A percentile compares a stretch with the other conserved stretches of the same genome.
Evolutionary conservation across 2,329 filamentous ascomycete genomes (phyloP).

Genomic region (Colletotrichum echinochloae): DNA sequence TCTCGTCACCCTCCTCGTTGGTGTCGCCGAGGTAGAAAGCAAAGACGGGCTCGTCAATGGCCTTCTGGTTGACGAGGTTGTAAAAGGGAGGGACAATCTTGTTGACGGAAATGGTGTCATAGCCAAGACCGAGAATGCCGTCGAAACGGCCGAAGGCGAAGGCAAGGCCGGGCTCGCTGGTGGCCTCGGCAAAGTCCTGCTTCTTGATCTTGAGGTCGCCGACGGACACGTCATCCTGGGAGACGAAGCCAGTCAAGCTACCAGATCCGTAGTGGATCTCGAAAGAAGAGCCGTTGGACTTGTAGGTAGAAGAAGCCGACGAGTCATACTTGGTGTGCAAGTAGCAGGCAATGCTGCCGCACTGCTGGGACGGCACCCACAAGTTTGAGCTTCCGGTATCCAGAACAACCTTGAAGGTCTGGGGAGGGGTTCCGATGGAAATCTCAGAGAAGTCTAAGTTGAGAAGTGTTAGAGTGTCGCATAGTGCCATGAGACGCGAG

Average conservation of each 20-base stretch:
- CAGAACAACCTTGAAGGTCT: conserved; percentile 97
- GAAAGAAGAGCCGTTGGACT: conserved; percentile 92
- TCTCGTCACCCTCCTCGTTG: conserved; percentile 76
- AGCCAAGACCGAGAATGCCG: conserved; percentile 94
- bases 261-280: conserved; percentile 97
- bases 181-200: conserved; percentile 97
- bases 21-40: conserved; percentile 93
- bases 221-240: conserved; percentile 86
- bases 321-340: conserved; percentile 98
- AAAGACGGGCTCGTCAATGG: conserved; percentile 93
- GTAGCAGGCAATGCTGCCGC: conserved; percentile 97
- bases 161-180: conserved; percentile 92
- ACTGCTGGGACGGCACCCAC: conserved; percentile 93
- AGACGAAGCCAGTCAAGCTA: conserved; percentile 92
- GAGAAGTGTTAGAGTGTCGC: background rate
- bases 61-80: conserved; percentile 89
- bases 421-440: conserved; percentile 88
- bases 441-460: conserved; percentile 96
- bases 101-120: conserved; percentile 97
- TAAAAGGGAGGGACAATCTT: conserved; percentile 95
- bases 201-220: conserved; percentile 89
- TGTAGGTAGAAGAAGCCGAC: conserved; percentile 86
- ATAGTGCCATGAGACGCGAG: background rate
- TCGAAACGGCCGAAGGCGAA: conserved; percentile 99
- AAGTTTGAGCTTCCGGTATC: conserved; percentile 99